Base-by-base conservation (phyloP, 768 basidiomycete species). In the Suillus variegatus region DNA sequence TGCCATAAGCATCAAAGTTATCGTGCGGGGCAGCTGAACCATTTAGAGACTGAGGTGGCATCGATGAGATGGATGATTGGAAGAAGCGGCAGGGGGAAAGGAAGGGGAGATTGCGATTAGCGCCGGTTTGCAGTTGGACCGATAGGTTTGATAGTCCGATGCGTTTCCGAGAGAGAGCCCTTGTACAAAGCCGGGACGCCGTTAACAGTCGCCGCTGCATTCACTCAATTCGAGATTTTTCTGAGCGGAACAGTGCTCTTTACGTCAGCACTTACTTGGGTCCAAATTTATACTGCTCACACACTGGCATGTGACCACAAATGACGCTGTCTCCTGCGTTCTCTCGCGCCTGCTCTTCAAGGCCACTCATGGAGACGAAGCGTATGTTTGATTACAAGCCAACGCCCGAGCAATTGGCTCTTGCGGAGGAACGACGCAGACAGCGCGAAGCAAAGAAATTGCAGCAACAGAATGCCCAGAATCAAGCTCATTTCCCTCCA, bases 401-500 rank as follows among this genome's bases (percentile, higher is more conserved):
- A 2, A 87, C 89, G 0, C 77, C 85, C 32, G 87, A 86, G 66
- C 86, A 90, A 68, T 65, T 86, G 22, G 86, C 86, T 2, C 74
- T 86, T 44, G 81, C 85, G 12, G 82, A 87, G 61, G 77, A 79
- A 64, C 81, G 80, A 65, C 75, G 74, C 13, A 69, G 69, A 43
- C 70, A 72, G 66, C 82, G 87, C 22, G 85, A 82, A 67, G 79
- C 82, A 51, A 88, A 82, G 70, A 79, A 79, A 72, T 61, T 67
- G 52, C 67, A 72, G 62, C 57, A 74, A 10, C 77, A 66, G 58
- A 69, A 67, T 69, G 69, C 44, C 35, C 64, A 40, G 52, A 62
- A 49, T 28, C 67, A 32, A 51, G 52, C 20, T 20, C 58, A 28
- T 46, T 58, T 62, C 57, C 60, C 58, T 52, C 62, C 41, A 46